These are phyloP conservation scores for Verticillium tricorpus DNA, from an alignment of 2,329 filamentous ascomycete species.

Conservation along the genomic window DNA sequence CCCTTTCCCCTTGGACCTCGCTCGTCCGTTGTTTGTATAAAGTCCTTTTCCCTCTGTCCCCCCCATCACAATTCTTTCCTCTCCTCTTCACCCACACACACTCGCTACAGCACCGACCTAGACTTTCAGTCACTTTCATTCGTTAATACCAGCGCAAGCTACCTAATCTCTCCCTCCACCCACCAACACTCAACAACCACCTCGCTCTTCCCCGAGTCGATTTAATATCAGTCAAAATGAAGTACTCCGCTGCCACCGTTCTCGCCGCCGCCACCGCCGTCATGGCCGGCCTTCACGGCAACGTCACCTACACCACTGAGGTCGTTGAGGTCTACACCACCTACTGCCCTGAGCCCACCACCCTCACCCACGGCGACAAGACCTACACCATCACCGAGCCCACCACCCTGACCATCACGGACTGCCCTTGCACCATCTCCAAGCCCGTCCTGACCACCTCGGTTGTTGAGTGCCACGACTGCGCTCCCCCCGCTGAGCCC, in stretches of 20 bases:
- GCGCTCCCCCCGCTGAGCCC: constrained; percentile 14
- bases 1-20: constrained; percentile 4
- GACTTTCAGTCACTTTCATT: constrained; percentile 57
- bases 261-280: constrained; percentile 47
- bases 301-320: constrained; percentile 59
- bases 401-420: constrained; percentile 66
- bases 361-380: constrained; percentile 57
- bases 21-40: constrained; percentile 36
- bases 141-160: constrained; percentile 35
- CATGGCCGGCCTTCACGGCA: constrained; percentile 20
- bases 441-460: constrained; percentile 51
- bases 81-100: constrained; percentile 47
- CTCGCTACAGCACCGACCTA: constrained; percentile 38
- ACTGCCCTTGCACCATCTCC: constrained; percentile 67
- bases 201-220: constrained; percentile 23
- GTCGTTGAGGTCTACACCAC: constrained; percentile 63
- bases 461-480: constrained; percentile 48
- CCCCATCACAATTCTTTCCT: constrained; percentile 24
- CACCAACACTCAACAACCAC: constrained; percentile 20
- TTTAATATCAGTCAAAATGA: constrained; percentile 55
- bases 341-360: constrained; percentile 66
- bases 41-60: constrained; percentile 37
- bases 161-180: constrained; percentile 22
- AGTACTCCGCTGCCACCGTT: constrained; percentile 53
- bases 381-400: constrained; percentile 68